Percentiles rank a stretch among this genome's conserved stretches.
phyloP scores from a whole-genome alignment of 192 early-diverging fungal species.

The Coemansia sp. region DNA sequence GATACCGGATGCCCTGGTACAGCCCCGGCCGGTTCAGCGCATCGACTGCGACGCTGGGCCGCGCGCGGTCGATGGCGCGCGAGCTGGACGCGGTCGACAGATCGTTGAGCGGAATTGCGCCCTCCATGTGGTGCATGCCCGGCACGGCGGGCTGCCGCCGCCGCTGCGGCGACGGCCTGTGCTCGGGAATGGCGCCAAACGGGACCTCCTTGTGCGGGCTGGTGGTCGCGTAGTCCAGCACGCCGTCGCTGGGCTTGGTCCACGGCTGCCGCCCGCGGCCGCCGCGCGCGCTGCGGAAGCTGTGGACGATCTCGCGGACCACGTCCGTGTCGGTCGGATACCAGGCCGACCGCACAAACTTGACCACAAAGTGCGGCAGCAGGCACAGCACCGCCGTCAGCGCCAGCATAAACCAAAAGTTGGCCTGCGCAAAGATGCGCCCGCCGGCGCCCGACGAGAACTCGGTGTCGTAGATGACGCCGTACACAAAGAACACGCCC shows the following conservation, averaged over 20 bases:
- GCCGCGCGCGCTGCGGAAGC: slow-evolving; percentile 14
- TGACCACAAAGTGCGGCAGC: slow-evolving; percentile 67
- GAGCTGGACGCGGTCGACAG: slow-evolving; percentile 9
- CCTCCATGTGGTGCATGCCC: slow-evolving; percentile 25
- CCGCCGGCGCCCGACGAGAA: slow-evolving; percentile 54
- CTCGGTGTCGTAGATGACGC: slow-evolving; percentile 57
- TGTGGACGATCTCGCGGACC: slow-evolving; percentile 70
- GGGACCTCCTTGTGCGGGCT: slow-evolving; percentile 43
- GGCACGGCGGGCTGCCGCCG: not conserved
- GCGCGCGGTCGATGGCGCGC: not conserved
- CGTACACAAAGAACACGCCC: slow-evolving; percentile 56
- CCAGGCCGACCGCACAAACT: slow-evolving; percentile 65
- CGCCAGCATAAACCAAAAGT: slow-evolving; percentile 67
- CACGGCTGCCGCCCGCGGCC: not conserved
- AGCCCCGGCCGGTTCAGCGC: slow-evolving; percentile 27
- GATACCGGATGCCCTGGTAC: slow-evolving; percentile 39
- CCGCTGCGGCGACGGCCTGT: slow-evolving; percentile 1
- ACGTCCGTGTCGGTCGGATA: slow-evolving; percentile 79
- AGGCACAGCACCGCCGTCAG: slow-evolving; percentile 61
- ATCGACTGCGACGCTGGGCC: not conserved
- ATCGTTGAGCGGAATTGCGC: slow-evolving; percentile 35
- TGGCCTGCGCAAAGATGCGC: slow-evolving; percentile 59
- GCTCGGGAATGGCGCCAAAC: slow-evolving; percentile 43
- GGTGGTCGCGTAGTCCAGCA: slow-evolving; percentile 8
- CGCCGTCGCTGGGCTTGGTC: slow-evolving; percentile 3